These are phyloP conservation scores for Oryza meyeriana DNA, from an alignment of 176 grass and related monocot species.

Conservation along the genomic window DNA sequence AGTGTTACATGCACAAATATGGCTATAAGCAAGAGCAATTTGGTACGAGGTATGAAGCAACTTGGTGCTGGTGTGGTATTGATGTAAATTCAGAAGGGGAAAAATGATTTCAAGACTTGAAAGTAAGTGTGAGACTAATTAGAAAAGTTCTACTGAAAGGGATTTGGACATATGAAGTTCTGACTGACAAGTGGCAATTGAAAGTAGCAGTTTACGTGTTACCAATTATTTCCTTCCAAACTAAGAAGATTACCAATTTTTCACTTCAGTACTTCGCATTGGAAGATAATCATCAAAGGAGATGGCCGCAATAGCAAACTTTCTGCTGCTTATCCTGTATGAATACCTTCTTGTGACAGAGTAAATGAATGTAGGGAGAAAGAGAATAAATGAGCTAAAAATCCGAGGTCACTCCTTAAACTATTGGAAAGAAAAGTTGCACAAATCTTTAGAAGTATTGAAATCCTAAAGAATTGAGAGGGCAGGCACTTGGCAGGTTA, in stretches of 20 bases:
- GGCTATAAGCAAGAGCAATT: background rate
- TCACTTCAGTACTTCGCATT: conserved; percentile 90
- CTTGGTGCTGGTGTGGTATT: background rate
- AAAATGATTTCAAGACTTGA: conserved; percentile 2
- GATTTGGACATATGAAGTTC: background rate
- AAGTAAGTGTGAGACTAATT: background rate
- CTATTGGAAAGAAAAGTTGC: background rate
- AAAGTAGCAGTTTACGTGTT: background rate
- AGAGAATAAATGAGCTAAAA: background rate
- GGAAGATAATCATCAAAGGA: conserved; percentile 75
- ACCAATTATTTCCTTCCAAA: conserved; percentile 1
- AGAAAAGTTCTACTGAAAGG: background rate
- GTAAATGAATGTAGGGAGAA: background rate
- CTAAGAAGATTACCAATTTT: conserved; percentile 54
- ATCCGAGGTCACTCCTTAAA: background rate
- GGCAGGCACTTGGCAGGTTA: no score
- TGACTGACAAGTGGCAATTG: background rate
- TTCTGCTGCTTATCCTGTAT: conserved; percentile 64
- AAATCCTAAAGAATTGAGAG: background rate
- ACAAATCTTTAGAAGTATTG: background rate
- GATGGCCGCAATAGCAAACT: conserved; percentile 36
- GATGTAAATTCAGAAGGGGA: background rate
- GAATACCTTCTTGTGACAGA: conserved; percentile 5
- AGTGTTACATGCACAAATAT: background rate
- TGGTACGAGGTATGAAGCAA: background rate